A percentile compares a stretch with the other conserved stretches of the same genome.
These are phyloP conservation scores for Fusarium succisae DNA, from an alignment of 2,329 filamentous ascomycete genomes.

Conservation along the genomic window DNA sequence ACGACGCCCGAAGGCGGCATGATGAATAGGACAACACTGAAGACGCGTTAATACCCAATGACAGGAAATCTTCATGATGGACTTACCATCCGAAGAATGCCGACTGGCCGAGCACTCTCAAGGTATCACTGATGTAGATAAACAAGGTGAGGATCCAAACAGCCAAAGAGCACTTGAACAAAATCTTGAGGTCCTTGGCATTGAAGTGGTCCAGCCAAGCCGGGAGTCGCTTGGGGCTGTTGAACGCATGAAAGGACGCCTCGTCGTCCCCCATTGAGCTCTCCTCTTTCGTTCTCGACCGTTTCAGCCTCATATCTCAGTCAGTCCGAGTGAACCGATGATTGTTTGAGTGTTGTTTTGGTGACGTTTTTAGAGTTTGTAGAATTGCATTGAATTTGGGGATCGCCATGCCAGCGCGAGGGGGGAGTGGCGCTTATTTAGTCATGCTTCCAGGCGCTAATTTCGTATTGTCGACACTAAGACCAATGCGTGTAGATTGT, in stretches of 20 bases:
- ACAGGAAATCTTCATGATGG: background rate
- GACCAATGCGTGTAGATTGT: background rate
- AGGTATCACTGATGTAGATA: constrained; percentile 28
- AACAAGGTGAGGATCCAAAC: constrained; percentile 36
- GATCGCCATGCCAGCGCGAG: constrained; percentile 1
- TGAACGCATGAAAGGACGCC: constrained; percentile 7
- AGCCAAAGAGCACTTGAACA: constrained; percentile 35
- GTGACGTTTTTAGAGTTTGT: background rate
- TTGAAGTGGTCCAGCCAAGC: constrained; percentile 37
- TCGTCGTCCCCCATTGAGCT: background rate
- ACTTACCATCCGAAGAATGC: constrained; percentile 17
- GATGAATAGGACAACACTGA: constrained; percentile 32
- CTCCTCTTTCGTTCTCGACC: background rate
- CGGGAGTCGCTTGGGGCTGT: constrained; percentile 10
- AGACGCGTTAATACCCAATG: background rate
- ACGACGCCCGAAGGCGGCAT: constrained; percentile 36
- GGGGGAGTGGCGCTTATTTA: background rate
- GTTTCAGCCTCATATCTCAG: background rate
- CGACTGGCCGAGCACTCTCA: constrained; percentile 26
- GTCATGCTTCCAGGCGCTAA: background rate
- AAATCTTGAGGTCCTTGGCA: constrained; percentile 34
- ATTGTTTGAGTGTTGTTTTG: constrained; percentile 1
- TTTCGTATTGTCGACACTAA: constrained; percentile 7
- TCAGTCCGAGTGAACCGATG: background rate
- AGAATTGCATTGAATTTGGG: background rate